Conservation (phyloP, 2,329 filamentous ascomycete species). For the Curvularia spicifera region DNA sequence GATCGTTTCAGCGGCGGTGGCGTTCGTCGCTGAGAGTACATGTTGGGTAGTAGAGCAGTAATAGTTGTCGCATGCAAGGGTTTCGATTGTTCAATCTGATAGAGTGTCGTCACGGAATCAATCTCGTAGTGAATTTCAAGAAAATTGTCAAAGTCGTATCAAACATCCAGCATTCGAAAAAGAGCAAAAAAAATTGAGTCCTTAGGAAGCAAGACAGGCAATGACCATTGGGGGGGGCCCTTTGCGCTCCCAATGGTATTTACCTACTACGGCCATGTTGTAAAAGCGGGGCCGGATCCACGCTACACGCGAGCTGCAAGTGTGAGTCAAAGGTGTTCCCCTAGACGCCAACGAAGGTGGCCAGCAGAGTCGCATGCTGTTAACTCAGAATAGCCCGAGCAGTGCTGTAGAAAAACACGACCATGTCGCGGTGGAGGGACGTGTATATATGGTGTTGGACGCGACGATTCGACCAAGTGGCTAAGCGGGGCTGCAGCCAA, state of each 20-base stretch:
- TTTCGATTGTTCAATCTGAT: not conserved
- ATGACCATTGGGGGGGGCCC: conserved; percentile 29
- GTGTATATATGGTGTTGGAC: conserved; percentile 49
- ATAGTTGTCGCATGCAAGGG: conserved; percentile 26
- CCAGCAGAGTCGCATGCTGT: conserved; percentile 19
- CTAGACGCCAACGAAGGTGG: conserved; percentile 22
- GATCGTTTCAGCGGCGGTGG: conserved; percentile 50
- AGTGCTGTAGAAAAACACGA: conserved; percentile 49
- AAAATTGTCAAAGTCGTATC: conserved; percentile 29
- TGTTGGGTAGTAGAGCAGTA: conserved; percentile 19
- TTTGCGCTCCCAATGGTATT: conserved; percentile 33
- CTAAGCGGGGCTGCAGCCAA: conserved; percentile 35
- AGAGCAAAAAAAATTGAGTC: conserved; percentile 12
- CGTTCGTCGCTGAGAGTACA: conserved; percentile 44
- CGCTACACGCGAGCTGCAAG: conserved; percentile 46
- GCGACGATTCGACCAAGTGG: conserved; percentile 46
- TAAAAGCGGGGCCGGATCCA: conserved; percentile 27
- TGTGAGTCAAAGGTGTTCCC: conserved; percentile 50
- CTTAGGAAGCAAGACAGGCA: conserved; percentile 32
- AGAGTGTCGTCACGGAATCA: conserved; percentile 17
- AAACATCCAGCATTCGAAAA: conserved; percentile 29
- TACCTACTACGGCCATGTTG: conserved; percentile 38
- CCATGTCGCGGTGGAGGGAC: conserved; percentile 50
- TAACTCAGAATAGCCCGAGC: conserved; percentile 37
- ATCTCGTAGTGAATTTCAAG: conserved; percentile 19